Conservation (phyloP, 108 stramenopile genomes). For the Cyclotella atomus region DNA sequence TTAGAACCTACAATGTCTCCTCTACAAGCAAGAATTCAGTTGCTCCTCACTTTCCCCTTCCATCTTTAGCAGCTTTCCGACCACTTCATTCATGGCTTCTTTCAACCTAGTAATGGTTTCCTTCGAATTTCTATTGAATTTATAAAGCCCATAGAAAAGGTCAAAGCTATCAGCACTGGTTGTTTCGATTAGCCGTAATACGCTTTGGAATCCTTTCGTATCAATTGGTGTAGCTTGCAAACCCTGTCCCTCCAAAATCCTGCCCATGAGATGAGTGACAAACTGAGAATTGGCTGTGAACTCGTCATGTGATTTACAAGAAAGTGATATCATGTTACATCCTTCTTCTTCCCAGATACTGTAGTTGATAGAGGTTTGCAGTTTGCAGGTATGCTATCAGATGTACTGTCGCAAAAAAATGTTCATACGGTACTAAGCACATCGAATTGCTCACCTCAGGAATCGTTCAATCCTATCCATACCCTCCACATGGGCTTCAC, state of each 20-base stretch:
- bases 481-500: conserved; percentile 59
- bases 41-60: conserved; percentile 40
- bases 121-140: conserved; percentile 81
- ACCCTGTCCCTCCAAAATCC: conserved; percentile 93
- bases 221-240: conserved; percentile 85
- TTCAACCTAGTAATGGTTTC: conserved; percentile 53
- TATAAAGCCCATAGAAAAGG: conserved; percentile 97
- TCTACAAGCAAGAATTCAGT: conserved; percentile 20
- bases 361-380: neutral
- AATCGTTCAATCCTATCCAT: conserved; percentile 93
- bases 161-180: conserved; percentile 98
- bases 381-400: neutral
- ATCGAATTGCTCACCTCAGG: conserved; percentile 47
- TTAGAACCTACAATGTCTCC: no score
- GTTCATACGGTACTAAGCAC: neutral
- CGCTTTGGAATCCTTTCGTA: conserved; percentile 96
- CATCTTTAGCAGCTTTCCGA: conserved; percentile 43
- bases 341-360: conserved; percentile 97
- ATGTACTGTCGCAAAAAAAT: neutral
- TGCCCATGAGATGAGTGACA: conserved; percentile 98
- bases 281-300: conserved; percentile 98
- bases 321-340: conserved; percentile 98
- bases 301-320: conserved; percentile 93
- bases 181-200: conserved; percentile 89
- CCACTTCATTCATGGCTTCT: conserved; percentile 60